A percentile compares a stretch with the other conserved stretches of the same genome.
Conservation (phyloP, 129 eudicot species). For the Helianthus annuus region HanXRQr2.0-SUNRISE NC_035441.2:9920159-9920658, state of each 20-base stretch:
- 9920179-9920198: not conserved
- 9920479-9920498: constrained; percentile 4
- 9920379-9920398: not conserved
- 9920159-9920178: not conserved
- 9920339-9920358: not conserved
- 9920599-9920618: constrained; percentile 7
- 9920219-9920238: not conserved
- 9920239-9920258: not conserved
- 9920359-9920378: not conserved
- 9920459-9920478: not conserved
- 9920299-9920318: not conserved
- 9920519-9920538: not conserved
- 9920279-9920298: not conserved
- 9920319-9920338: not conserved
- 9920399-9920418: not conserved
- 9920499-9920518: not conserved
- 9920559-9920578: constrained; percentile 3
- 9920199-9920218: not conserved
- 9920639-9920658: no score
- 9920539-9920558: not conserved
- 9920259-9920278: not conserved
- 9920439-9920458: not conserved
- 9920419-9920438: not conserved
- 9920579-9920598: constrained; percentile 18
- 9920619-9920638: not conserved